A percentile compares a stretch with the other conserved stretches of the same genome.
phyloP scores from a whole-genome alignment of 1,284 basidiomycete genomes.

The Sphaerobolus stellatus region DNA sequence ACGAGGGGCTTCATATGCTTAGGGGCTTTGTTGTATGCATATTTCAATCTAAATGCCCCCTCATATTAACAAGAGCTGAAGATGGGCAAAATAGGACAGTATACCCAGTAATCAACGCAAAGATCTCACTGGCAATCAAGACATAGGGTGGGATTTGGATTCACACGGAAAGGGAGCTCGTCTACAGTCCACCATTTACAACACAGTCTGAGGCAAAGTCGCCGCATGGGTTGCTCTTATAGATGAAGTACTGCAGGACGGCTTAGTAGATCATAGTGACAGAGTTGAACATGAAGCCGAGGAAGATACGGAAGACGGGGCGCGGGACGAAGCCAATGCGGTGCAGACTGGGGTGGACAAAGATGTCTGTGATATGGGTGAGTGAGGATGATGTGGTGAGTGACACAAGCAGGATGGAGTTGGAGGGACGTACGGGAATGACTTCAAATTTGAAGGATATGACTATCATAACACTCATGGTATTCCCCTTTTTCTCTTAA shows the following conservation, averaged over 20 bases:
- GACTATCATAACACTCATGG: too few relatives aligned
- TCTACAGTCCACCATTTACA: conserved; percentile 52
- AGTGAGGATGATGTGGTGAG: too few relatives aligned
- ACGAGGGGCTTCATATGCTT: conserved; percentile 80
- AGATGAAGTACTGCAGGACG: conserved; percentile 70
- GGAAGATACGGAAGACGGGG: conserved; percentile 71
- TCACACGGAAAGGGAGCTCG: conserved; percentile 68
- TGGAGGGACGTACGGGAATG: conserved; percentile 45
- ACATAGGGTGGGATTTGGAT: conserved; percentile 60
- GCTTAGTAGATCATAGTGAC: conserved; percentile 62
- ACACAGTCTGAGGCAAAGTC: conserved; percentile 42
- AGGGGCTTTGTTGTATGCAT: conserved; percentile 86
- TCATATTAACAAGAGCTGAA: background rate
- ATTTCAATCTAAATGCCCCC: conserved; percentile 55
- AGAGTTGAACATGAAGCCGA: conserved; percentile 68
- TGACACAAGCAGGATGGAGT: background rate
- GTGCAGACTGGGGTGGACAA: conserved; percentile 76
- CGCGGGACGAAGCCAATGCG: conserved; percentile 65
- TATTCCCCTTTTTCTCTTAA: too few relatives aligned
- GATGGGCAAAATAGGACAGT: background rate
- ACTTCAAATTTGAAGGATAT: too few relatives aligned
- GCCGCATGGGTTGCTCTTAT: conserved; percentile 67
- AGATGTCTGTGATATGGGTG: conserved; percentile 53
- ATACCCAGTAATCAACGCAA: conserved; percentile 77
- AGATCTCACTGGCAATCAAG: conserved; percentile 73